Base-by-base conservation (phyloP, 108 stramenopile genomes). In the Skeletonema costatum region DNA sequence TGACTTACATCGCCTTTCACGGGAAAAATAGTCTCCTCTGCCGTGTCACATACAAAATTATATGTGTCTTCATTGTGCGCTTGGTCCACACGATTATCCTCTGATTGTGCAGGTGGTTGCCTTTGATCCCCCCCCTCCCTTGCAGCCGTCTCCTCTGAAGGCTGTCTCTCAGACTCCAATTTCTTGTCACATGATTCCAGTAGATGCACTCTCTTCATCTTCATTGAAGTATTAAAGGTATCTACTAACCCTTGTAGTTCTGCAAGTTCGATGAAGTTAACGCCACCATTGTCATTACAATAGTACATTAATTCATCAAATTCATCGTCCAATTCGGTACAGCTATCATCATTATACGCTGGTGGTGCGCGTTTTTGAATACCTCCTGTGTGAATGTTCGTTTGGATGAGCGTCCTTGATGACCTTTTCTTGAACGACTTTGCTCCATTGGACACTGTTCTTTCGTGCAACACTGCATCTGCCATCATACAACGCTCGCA, bases 361-460 rank as follows among this genome's bases (percentile, higher is more conserved):
- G 19, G 25, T 56, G 53, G 25, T 56, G 21, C 25, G 9, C 53
- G 53, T 25, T 11, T 11, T 46, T n/a, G 44, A 46, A 16, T 16
- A 5, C 44, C 3, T n/a, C 44, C 53, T 21, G 25, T 29, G 53
- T 1, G 25, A 56, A 25, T 56, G 53, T 2, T 56, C 53, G 25
- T 56, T 11, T 29, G 53, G 53, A 29, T 56, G 25, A 2, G 53
- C 53, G 53, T 56, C 53, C 9, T 56, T 56, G 53, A 56, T 56
- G 21, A 56, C 21, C 53, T 56, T 56, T 25, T 56, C 53, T 25
- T 56, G 53, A n/a, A 56, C 53, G 53, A 56, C 53, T 10, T 56
- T 56, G 53, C 53, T 56, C 53, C 53, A 56, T 25, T 56, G 53
- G n/a, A 56, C 53, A 56, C 53, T 56, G 25, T 56, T 56, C 7